Evolutionary conservation across 495 filamentous ascomycete species (phyloP).

Genomic region (Cercophora newfieldiana): DNA sequence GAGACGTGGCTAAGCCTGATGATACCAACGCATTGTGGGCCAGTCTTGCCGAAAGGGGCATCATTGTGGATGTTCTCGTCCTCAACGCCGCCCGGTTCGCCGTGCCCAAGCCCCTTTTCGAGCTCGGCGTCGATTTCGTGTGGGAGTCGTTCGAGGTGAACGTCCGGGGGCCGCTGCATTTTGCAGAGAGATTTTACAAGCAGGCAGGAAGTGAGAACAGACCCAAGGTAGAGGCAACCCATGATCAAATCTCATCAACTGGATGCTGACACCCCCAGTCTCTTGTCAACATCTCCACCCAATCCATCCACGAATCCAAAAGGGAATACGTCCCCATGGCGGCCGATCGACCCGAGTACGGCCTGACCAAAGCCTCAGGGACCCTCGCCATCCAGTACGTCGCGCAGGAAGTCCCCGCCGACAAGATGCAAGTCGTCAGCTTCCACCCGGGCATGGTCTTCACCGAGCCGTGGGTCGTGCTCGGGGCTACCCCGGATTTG

Average conservation of each 20-base stretch:
- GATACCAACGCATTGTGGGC: background rate
- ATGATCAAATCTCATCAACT: background rate
- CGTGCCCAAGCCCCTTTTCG: background rate
- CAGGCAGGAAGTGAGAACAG: background rate
- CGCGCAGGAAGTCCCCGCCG: background rate
- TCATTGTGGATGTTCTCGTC: background rate
- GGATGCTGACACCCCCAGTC: background rate
- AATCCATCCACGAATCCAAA: constrained; percentile 9
- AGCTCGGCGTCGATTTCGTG: background rate
- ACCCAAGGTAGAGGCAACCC: background rate
- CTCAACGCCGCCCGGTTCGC: constrained; percentile 1
- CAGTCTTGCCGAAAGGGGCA: background rate
- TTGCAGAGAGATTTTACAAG: constrained; percentile 1
- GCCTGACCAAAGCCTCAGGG: background rate
- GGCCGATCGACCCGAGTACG: background rate
- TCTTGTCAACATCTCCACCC: constrained; percentile 3
- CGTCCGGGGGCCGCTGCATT: background rate
- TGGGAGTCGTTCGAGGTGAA: constrained; percentile 3
- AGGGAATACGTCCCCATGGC: background rate
- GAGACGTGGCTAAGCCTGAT: background rate
- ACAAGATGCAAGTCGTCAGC: background rate
- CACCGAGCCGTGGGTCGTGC: background rate
- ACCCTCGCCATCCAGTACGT: background rate
- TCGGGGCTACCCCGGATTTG: background rate
- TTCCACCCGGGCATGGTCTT: background rate